Percentiles rank a stretch among this genome's conserved stretches.
These are phyloP conservation scores for Domatiomyces catenatus DNA, from an alignment of 2,329 filamentous ascomycete species.

Conservation along the genomic window DNA sequence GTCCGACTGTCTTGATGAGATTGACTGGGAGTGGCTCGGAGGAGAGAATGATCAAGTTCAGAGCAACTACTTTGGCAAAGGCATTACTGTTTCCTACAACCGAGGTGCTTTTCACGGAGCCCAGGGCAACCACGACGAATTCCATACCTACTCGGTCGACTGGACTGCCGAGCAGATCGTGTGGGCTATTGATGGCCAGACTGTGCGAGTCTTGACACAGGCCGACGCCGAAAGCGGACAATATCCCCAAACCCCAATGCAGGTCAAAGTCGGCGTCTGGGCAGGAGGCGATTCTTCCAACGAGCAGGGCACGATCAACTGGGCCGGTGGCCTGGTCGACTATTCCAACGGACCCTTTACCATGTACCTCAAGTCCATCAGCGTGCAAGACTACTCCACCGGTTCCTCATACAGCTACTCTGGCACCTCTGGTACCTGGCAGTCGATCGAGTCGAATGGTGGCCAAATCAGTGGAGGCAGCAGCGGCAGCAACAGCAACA, in stretches of 20 bases:
- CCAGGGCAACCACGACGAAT: conserved; percentile 38
- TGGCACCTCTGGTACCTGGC: conserved; percentile 62
- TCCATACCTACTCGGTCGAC: conserved; percentile 39
- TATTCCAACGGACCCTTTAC: conserved; percentile 52
- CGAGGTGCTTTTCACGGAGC: conserved; percentile 66
- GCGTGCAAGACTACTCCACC: conserved; percentile 69
- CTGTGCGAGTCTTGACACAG: conserved; percentile 47
- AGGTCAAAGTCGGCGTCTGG: conserved; percentile 55
- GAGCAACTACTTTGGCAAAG: conserved; percentile 94
- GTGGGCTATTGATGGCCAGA: conserved; percentile 49
- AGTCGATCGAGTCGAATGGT: conserved; percentile 66
- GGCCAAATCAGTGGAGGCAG: conserved; percentile 59
- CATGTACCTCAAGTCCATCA: conserved; percentile 55
- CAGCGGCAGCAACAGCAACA: conserved; percentile 49
- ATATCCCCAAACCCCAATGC: conserved; percentile 61
- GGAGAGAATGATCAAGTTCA: conserved; percentile 65
- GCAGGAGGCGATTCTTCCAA: conserved; percentile 42
- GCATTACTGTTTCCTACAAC: conserved; percentile 63
- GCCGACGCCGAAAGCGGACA: conserved; percentile 43
- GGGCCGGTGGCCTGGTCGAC: conserved; percentile 56
- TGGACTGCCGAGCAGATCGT: conserved; percentile 50
- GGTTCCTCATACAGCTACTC: conserved; percentile 71
- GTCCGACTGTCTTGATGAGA: conserved; percentile 86
- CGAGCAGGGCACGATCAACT: conserved; percentile 40
- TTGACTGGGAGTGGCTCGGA: conserved; percentile 94